Percentiles rank a stretch among this genome's conserved stretches.
Evolutionary conservation across 768 basidiomycete genomes (phyloP).

Genomic region (Leccinum truebloodii): DNA sequence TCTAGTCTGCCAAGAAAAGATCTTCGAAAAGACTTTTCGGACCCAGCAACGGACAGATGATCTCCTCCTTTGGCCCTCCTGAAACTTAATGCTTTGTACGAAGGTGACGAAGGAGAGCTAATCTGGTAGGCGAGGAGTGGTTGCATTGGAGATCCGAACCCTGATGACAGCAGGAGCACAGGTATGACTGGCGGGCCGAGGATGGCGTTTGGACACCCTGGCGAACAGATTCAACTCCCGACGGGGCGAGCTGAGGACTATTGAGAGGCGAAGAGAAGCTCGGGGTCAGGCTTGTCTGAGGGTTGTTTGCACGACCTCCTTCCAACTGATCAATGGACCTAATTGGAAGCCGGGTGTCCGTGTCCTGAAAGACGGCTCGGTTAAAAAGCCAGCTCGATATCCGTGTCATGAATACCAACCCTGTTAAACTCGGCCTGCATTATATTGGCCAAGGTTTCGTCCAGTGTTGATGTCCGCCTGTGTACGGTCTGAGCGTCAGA

Average conservation of each 20-base stretch:
- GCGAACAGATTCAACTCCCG: neutral
- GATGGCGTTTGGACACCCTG: neutral
- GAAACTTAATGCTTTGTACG: conserved; percentile 8
- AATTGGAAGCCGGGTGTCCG: neutral
- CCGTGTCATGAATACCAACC: neutral
- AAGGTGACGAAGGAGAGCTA: conserved; percentile 21
- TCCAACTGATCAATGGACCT: neutral
- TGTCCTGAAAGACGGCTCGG: neutral
- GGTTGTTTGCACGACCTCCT: neutral
- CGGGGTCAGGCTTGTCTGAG: neutral
- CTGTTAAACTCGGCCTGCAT: neutral
- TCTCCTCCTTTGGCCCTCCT: neutral
- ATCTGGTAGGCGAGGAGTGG: conserved; percentile 2
- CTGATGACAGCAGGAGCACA: conserved; percentile 16
- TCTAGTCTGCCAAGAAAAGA: neutral
- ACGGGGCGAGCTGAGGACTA: neutral
- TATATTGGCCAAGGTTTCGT: neutral
- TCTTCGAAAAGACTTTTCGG: neutral
- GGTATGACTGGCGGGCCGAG: neutral
- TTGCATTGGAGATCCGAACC: neutral
- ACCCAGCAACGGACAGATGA: conserved; percentile 15
- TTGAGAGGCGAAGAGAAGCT: neutral
- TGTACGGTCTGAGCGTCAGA: neutral
- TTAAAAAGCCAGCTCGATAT: neutral
- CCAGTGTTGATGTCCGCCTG: conserved; percentile 2